A percentile compares a stretch with the other conserved stretches of the same genome.
Evolutionary conservation across 2,329 filamentous ascomycete species (phyloP).

Genomic region (Tolypocladium inflatum): DNA sequence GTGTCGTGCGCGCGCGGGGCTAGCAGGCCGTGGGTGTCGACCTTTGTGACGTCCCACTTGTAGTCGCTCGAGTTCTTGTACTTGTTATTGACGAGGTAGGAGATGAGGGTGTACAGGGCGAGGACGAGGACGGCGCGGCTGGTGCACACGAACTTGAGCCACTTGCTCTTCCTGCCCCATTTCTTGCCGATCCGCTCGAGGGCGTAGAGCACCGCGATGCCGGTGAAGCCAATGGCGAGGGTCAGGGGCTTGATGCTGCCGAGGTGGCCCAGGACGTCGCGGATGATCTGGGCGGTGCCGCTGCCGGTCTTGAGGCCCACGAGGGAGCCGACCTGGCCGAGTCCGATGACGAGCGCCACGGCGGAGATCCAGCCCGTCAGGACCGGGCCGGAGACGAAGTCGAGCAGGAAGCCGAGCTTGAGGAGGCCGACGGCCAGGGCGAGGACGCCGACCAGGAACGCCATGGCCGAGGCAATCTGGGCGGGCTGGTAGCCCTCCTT

Average conservation of each 20-base stretch:
- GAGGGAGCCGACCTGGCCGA: slow-evolving; percentile 54
- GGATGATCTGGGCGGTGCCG: slow-evolving; percentile 47
- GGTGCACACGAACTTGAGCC: slow-evolving; percentile 49
- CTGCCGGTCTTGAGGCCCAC: slow-evolving; percentile 45
- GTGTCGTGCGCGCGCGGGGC: slow-evolving; percentile 36
- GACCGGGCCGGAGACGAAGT: slow-evolving; percentile 57
- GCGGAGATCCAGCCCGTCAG: slow-evolving; percentile 58
- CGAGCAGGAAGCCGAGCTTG: slow-evolving; percentile 54
- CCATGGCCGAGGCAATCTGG: slow-evolving; percentile 50
- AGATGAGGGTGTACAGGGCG: slow-evolving; percentile 53
- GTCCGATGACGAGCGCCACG: slow-evolving; percentile 54
- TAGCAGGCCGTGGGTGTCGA: slow-evolving; percentile 44
- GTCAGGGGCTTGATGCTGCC: slow-evolving; percentile 48
- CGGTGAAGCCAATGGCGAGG: slow-evolving; percentile 48
- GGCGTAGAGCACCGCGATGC: slow-evolving; percentile 43
- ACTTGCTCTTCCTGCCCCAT: slow-evolving; percentile 48
- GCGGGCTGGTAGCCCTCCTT: slow-evolving; percentile 40
- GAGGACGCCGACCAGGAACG: slow-evolving; percentile 54
- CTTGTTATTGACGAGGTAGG: slow-evolving; percentile 50
- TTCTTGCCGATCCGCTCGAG: slow-evolving; percentile 49
- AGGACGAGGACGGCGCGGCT: slow-evolving; percentile 52
- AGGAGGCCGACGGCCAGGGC: slow-evolving; percentile 49
- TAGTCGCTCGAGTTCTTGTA: slow-evolving; percentile 24
- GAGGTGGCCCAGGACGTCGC: slow-evolving; percentile 46
- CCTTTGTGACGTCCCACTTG: slow-evolving; percentile 49